A percentile compares a stretch with the other conserved stretches of the same genome.
Evolutionary conservation across 2,329 filamentous ascomycete genomes (phyloP).

Genomic region (Ophiostoma australiae): DNA sequence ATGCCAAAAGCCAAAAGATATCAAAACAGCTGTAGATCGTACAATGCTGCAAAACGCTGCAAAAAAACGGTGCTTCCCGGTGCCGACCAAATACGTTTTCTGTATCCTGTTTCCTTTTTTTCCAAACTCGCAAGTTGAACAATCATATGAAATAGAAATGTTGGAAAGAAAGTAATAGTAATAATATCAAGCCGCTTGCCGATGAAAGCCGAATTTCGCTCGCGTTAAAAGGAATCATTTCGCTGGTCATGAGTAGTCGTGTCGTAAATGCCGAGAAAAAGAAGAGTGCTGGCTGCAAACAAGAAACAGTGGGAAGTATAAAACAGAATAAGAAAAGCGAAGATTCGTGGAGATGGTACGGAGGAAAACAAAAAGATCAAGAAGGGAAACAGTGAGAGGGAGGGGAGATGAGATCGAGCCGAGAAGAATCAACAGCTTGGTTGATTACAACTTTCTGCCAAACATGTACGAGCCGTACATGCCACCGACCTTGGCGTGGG

Average conservation of each 20-base stretch:
- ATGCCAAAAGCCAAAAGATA: background rate
- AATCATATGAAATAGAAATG: conserved; percentile 5
- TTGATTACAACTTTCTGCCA: conserved; percentile 49
- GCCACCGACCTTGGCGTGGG: conserved; percentile 83
- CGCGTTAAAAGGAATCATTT: conserved; percentile 15
- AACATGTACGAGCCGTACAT: conserved; percentile 78
- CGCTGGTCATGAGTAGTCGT: conserved; percentile 16
- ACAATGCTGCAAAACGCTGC: conserved; percentile 14
- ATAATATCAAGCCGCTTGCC: conserved; percentile 15
- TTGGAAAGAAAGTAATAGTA: background rate
- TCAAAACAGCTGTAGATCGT: conserved; percentile 1
- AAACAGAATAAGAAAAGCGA: background rate
- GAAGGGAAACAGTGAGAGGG: background rate
- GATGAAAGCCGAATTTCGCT: conserved; percentile 15
- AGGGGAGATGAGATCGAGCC: conserved; percentile 19
- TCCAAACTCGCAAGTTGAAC: conserved; percentile 16
- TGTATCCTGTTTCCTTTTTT: background rate
- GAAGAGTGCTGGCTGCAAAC: background rate
- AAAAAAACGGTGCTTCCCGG: conserved; percentile 7
- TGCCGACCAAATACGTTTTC: background rate
- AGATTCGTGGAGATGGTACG: no score
- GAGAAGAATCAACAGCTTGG: conserved; percentile 18
- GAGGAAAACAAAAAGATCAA: background rate
- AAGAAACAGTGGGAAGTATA: background rate
- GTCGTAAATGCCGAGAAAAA: conserved; percentile 16